Evolutionary conservation across 768 basidiomycete genomes (phyloP).

Genomic region (Lentinula sp.): DNA sequence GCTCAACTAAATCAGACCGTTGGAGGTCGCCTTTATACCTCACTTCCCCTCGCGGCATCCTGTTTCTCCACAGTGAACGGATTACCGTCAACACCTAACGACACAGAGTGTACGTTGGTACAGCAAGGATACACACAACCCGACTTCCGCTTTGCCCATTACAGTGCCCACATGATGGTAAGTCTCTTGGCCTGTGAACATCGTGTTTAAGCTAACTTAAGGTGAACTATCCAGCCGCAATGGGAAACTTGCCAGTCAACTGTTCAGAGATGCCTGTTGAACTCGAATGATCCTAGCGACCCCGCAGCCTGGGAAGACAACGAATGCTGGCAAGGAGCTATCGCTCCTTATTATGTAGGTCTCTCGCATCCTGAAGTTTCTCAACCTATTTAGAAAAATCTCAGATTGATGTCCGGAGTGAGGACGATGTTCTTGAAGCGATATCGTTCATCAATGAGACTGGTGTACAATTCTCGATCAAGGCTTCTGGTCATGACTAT

Average conservation of each 20-base stretch:
- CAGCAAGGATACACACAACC: slow-evolving; percentile 21
- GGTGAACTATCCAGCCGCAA: slow-evolving; percentile 18
- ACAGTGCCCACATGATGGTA: slow-evolving; percentile 25
- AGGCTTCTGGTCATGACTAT: slow-evolving; percentile 24
- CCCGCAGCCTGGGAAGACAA: slow-evolving; percentile 8
- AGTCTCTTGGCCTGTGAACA: neutral
- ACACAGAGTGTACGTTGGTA: slow-evolving; percentile 18
- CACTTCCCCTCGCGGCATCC: slow-evolving; percentile 21
- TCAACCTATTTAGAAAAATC: neutral
- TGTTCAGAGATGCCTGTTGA: slow-evolving; percentile 21
- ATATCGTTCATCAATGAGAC: slow-evolving; percentile 17
- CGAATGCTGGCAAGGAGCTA: slow-evolving; percentile 14
- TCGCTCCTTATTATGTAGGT: slow-evolving; percentile 16
- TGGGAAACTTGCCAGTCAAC: slow-evolving; percentile 30
- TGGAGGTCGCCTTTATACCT: slow-evolving; percentile 20
- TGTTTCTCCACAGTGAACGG: slow-evolving; percentile 26
- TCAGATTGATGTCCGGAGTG: slow-evolving; percentile 16
- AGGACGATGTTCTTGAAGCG: slow-evolving; percentile 16
- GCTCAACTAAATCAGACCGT: slow-evolving; percentile 12
- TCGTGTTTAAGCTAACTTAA: neutral
- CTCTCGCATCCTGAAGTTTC: too few relatives aligned
- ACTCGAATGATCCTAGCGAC: slow-evolving; percentile 15
- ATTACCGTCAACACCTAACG: slow-evolving; percentile 9
- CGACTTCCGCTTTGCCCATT: slow-evolving; percentile 16
- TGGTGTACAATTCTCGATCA: slow-evolving; percentile 18